These are phyloP conservation scores for Ceratocystis albifundus DNA, from an alignment of 2,329 filamentous ascomycete species.

Conservation along the genomic window DNA sequence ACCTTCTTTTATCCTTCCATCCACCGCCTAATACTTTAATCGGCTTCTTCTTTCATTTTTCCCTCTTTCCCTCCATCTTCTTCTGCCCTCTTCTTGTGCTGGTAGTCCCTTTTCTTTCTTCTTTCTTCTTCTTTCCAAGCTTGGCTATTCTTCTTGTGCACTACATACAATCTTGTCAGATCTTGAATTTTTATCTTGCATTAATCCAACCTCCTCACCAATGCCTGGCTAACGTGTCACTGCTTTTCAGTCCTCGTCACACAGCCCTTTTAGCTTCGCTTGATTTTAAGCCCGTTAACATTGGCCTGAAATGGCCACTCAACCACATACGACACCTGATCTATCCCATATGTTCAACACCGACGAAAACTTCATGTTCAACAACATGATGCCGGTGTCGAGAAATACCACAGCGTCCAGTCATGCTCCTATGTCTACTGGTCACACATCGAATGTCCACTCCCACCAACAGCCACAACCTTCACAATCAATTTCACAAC, in stretches of 20 bases:
- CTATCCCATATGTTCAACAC: slow-evolving; percentile 40
- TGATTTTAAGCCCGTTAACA: slow-evolving; percentile 5
- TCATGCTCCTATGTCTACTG: slow-evolving; percentile 45
- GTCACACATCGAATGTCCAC: slow-evolving; percentile 23
- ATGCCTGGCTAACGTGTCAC: slow-evolving; percentile 19
- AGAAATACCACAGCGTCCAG: slow-evolving; percentile 37
- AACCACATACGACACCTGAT: slow-evolving; percentile 21
- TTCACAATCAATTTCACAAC: background rate
- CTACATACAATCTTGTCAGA: background rate
- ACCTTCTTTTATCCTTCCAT: slow-evolving; percentile 13
- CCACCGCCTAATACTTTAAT: slow-evolving; percentile 19
- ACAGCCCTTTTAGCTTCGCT: slow-evolving; percentile 14
- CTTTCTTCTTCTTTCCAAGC: background rate
- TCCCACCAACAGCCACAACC: slow-evolving; percentile 9
- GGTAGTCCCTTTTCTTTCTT: background rate
- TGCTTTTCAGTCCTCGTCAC: slow-evolving; percentile 17
- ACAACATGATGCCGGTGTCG: slow-evolving; percentile 1
- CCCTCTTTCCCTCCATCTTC: slow-evolving; percentile 23
- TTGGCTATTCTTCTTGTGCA: slow-evolving; percentile 8
- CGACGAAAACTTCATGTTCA: slow-evolving; percentile 37
- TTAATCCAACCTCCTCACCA: slow-evolving; percentile 9
- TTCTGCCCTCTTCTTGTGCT: background rate
- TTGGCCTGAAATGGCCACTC: slow-evolving; percentile 19
- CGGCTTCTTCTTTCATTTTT: slow-evolving; percentile 23
- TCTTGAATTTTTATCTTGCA: slow-evolving; percentile 11